Evolutionary conservation across 768 basidiomycete genomes (phyloP), one percentile per base, ranked within the genome.

Genomic region (Podaxis sp.): DNA sequence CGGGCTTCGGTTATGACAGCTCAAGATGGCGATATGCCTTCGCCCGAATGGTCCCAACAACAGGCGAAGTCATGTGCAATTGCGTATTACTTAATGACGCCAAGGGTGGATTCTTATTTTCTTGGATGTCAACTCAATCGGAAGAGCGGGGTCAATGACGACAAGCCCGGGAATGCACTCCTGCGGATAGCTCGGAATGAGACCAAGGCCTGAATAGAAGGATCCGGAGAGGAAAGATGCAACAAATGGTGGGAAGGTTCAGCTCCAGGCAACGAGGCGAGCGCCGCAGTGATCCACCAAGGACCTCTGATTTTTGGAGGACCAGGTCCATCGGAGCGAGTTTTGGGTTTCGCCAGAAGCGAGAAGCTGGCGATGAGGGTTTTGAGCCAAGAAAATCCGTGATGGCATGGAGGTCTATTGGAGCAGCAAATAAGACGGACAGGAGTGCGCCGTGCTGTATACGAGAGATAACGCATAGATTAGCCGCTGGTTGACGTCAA

Each of bases 241-340:
- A 12, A 15, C 49, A 51, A 51, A 24, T 24, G 49, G 12, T 51
- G 19, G 19, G 49, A n/a, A 57, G 36, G 15, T 17, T 42, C 39
- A 22, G 26, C 56, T 46, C 39, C 39, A 46, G 15, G 40, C 56
- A 57, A 57, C 39, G 56, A 57, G 56, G 56, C 26, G 13, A 33
- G 42, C 13, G 19, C 56, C 30, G 9, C 11, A 39, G 22, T 11
- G 33, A n/a, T 8, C n/a, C 33, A 26, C 42, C 15, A 15, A 44
- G 12, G 42, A 51, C 12, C 49, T 28, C 12, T 9, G 4, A 51
- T 12, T 22, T 17, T 46, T 46, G 44, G 44, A 19, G 44, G 44
- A 46, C 15, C 12, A 51, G 24, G 22, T 11, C 48, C 24, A 26
- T 15, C 12, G 8, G n/a, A n/a, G 44, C 19, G 44, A 22, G n/a